Base-by-base conservation (phyloP, 1,284 basidiomycete genomes). In the Ceratobasidium sp. region DNA sequence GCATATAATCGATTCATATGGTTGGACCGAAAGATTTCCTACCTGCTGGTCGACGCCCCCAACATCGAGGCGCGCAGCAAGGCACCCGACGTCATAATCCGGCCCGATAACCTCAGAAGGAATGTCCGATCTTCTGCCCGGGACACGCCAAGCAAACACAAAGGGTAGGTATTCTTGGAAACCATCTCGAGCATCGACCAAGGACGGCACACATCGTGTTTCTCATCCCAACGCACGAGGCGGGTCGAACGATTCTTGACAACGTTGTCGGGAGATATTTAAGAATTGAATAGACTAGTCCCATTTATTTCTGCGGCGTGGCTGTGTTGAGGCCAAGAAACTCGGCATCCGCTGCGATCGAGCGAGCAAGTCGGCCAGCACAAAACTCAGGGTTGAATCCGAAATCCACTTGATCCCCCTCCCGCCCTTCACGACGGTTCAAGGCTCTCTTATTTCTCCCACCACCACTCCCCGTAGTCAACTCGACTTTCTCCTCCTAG, bases 281-380 rank as follows among this genome's bases (percentile, higher is more conserved):
- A n/a, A 49, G 46, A 49, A 49, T 2, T 49, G 46, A 49, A 49
- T 49, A 12, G 46, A 33, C 33, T 33, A 33, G 33, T 33, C 2
- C 33, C 33, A 33, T 33, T 33, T 33, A 33, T 33, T 33, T 33
- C 33, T 33, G 4, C 33, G 55, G 26, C 55, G 55, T 28, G 55
- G 55, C 55, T 9, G 26, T 56, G 55, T 13, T 23, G 13, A 0
- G 7, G 55, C 55, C 55, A 56, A 56, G 55, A 12, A 56, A 56
- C 55, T 56, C 55, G 55, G 55, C 55, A 56, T n/a, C 3, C 23
- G 55, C 55, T 23, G 13, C n/a, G 55, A 56, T 56, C 55, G 55
- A 28, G 20, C 55, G 55, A 26, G 13, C 23, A 7, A 5, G n/a
- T 13, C 23, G 55, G 55, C 55, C 23, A 56, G 26, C 55, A 56